Evolutionary conservation across 2,329 filamentous ascomycete species (phyloP).

Genomic region (Penicillium nordicum): DNA sequence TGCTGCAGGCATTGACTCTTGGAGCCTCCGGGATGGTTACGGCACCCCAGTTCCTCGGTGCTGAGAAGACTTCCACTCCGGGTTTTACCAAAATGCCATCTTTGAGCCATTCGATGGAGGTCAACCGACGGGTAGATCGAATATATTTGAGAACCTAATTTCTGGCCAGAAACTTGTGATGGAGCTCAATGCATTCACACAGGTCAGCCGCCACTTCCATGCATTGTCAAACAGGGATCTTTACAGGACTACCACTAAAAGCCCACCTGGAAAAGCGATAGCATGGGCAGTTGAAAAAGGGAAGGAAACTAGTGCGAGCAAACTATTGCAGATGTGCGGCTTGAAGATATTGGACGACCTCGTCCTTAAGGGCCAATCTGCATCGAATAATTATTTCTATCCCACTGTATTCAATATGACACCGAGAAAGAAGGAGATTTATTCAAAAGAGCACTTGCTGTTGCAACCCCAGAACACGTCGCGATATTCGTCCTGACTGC

Average conservation of each 20-base stretch:
- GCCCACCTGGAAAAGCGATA: neutral
- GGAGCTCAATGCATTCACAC: neutral
- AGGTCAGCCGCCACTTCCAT: neutral
- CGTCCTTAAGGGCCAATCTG: neutral
- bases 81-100: slow-evolving; percentile 48
- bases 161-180: slow-evolving; percentile 14
- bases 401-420: neutral
- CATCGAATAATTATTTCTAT: neutral
- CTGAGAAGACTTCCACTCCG: slow-evolving; percentile 46
- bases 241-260: neutral
- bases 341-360: neutral
- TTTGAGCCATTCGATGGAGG: slow-evolving; percentile 47
- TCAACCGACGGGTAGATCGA: slow-evolving; percentile 7
- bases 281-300: neutral
- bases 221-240: neutral
- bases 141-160: slow-evolving; percentile 2
- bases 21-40: slow-evolving; percentile 48
- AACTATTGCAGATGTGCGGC: neutral
- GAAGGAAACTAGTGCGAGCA: neutral
- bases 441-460: neutral
- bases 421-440: neutral
- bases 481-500: no score
- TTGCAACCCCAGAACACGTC: neutral
- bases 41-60: slow-evolving; percentile 60
- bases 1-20: neutral